These are phyloP conservation scores for Neonectria hederae DNA, from an alignment of 2,329 filamentous ascomycete genomes.

Conservation along the genomic window DNA sequence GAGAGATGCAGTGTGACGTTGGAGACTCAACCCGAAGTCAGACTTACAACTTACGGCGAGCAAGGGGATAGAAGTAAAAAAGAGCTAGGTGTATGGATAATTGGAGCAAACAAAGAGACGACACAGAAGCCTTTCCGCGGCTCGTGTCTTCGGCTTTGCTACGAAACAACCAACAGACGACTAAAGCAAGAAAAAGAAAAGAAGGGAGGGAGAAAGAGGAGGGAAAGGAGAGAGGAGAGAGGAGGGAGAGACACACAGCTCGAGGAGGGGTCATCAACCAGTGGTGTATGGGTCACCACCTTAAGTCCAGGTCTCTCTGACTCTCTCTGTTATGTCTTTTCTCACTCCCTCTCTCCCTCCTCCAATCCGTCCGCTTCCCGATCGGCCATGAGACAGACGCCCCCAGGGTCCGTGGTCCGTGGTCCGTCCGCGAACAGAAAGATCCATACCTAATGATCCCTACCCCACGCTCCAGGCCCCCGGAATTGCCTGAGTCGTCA, in stretches of 20 bases:
- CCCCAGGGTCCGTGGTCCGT: background rate
- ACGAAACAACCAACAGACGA: background rate
- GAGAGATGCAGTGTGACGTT: slow-evolving; percentile 26
- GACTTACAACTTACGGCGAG: background rate
- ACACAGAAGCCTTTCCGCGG: slow-evolving; percentile 12
- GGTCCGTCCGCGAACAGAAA: background rate
- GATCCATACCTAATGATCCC: background rate
- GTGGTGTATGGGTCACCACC: background rate
- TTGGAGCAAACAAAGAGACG: background rate
- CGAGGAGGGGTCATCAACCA: slow-evolving; percentile 8
- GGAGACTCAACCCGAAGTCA: slow-evolving; percentile 14
- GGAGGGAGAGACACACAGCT: slow-evolving; percentile 2
- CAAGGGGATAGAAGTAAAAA: background rate
- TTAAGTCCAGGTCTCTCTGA: background rate
- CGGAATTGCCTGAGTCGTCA: slow-evolving; percentile 6
- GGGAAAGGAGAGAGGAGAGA: slow-evolving; percentile 3
- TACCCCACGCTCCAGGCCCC: slow-evolving; percentile 1
- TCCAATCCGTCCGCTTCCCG: slow-evolving; percentile 2
- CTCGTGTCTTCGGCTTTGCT: slow-evolving; percentile 16
- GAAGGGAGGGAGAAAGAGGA: background rate
- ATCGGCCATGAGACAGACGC: slow-evolving; percentile 12
- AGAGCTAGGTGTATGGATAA: background rate
- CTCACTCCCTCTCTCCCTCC: background rate
- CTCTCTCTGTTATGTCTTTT: background rate
- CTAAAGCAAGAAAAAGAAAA: background rate